These are phyloP conservation scores for Domatiomyces catenatus DNA, from an alignment of 2,329 filamentous ascomycete species.

Conservation along the genomic window DNA sequence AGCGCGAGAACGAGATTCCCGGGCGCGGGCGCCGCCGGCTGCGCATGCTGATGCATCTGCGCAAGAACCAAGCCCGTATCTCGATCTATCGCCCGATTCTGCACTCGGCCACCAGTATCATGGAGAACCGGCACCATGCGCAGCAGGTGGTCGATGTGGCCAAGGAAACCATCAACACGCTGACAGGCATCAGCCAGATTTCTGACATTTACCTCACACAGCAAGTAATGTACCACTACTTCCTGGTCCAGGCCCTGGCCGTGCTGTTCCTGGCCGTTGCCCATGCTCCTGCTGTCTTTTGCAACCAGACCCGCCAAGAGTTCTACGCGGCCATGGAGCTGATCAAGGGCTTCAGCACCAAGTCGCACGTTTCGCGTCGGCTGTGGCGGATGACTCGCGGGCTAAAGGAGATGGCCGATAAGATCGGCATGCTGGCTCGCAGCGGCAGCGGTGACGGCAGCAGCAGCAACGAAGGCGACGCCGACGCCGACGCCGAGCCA, in stretches of 20 bases:
- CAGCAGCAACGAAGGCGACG: neutral
- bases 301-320: conserved; percentile 45
- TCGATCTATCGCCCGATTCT: conserved; percentile 77
- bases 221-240: conserved; percentile 52
- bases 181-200: conserved; percentile 46
- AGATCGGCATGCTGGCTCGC: conserved; percentile 37
- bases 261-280: conserved; percentile 50
- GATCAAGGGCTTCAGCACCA: conserved; percentile 45
- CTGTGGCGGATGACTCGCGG: conserved; percentile 50
- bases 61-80: conserved; percentile 80
- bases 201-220: conserved; percentile 49
- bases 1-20: conserved; percentile 32
- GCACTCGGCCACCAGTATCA: conserved; percentile 70
- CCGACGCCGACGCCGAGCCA: conserved; percentile 18
- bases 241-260: conserved; percentile 47
- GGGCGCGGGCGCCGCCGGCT: conserved; percentile 51
- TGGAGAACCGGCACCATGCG: conserved; percentile 57
- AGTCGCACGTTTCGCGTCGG: conserved; percentile 45
- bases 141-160: conserved; percentile 52
- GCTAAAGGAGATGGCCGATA: conserved; percentile 47
- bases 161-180: conserved; percentile 47
- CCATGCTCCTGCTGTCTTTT: conserved; percentile 47
- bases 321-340: conserved; percentile 53
- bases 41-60: conserved; percentile 69
- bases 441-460: conserved; percentile 1